Base-by-base conservation (phyloP, 768 basidiomycete species). In the Hypholoma sublateritium region DNA sequence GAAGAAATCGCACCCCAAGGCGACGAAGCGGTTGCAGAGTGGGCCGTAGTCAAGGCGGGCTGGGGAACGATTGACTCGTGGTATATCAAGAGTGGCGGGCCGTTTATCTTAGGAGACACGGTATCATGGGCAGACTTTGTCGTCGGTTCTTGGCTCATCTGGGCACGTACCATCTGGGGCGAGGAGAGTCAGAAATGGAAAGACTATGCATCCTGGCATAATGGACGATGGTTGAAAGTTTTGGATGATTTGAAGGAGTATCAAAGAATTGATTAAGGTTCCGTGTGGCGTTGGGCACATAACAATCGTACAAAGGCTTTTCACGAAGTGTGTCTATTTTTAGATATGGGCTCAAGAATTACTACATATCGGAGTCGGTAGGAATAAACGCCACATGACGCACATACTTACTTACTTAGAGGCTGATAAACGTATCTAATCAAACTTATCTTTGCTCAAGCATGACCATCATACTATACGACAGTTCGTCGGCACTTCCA, bases 121-220 rank as follows among this genome's bases (percentile, higher is more conserved):
- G 7, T 41, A 9, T 53, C 28, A 1, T 57, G 50, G 49, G 56
- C 49, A 11, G 56, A 57, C 25, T 43, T 57, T 14, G 19, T 57
- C 14, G 56, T 50, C n/a, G 48, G 13, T 1, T 56, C 50, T 7
- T 65, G 58, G 24, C 28, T 76, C 6, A 25, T 65, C 0, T 72
- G 70, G 69, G 34, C 67, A n/a, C 70, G 63, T 55, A 55, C 53
- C 1, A 17, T 72, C 2, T 65, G 63, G 50, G 72, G 72, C 11
- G 66, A 67, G 35, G 66, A 71, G 4, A 73, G 73, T 50, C 56
- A 53, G 43, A 65, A 71, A 54, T 78, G 75, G 75, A 66, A 66
- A 32, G 61, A 67, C 11, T 50, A 76, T 22, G 58, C 53, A 49
- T 47, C 36, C 7, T 58, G 57, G 57, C 42, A 53, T n/a, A 44